These are phyloP conservation scores for Ophiostoma ulmi DNA, from an alignment of 2,329 filamentous ascomycete genomes.

Conservation along the genomic window DNA sequence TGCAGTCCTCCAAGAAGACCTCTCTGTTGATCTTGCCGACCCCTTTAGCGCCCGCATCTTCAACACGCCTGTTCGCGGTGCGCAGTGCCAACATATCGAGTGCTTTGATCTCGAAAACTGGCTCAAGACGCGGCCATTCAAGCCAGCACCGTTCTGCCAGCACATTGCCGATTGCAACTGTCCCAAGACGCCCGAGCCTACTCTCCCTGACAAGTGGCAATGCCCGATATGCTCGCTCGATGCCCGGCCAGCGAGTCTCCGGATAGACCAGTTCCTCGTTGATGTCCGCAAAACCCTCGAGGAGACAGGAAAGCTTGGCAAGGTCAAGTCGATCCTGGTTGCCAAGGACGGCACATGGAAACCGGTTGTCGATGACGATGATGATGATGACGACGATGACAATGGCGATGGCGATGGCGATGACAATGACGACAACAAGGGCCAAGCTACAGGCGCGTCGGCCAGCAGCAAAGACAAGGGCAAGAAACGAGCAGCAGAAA, in stretches of 20 bases:
- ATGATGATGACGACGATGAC: slow-evolving; percentile 31
- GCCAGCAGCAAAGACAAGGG: not conserved
- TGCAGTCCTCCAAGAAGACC: slow-evolving; percentile 50
- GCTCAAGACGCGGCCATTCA: slow-evolving; percentile 58
- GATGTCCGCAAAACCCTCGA: slow-evolving; percentile 55
- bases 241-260: slow-evolving; percentile 65
- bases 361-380: slow-evolving; percentile 34
- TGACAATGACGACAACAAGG: slow-evolving; percentile 23
- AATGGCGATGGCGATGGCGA: not conserved
- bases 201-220: slow-evolving; percentile 67
- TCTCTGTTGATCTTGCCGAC: slow-evolving; percentile 61
- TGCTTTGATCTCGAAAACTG: slow-evolving; percentile 88
- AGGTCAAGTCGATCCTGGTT: slow-evolving; percentile 57
- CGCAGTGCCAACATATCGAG: slow-evolving; percentile 67
- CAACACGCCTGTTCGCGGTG: slow-evolving; percentile 65
- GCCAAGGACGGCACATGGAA: slow-evolving; percentile 62
- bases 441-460: not conserved
- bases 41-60: slow-evolving; percentile 63
- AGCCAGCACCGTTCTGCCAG: slow-evolving; percentile 33
- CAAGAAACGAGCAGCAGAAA: slow-evolving; percentile 1
- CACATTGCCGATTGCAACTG: slow-evolving; percentile 38
- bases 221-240: slow-evolving; percentile 80
- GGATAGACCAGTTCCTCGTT: slow-evolving; percentile 68
- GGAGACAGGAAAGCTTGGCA: slow-evolving; percentile 40
- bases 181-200: slow-evolving; percentile 42